Conservation (phyloP, 1,284 basidiomycete species). For the Ganoderma leucocontextum region DNA sequence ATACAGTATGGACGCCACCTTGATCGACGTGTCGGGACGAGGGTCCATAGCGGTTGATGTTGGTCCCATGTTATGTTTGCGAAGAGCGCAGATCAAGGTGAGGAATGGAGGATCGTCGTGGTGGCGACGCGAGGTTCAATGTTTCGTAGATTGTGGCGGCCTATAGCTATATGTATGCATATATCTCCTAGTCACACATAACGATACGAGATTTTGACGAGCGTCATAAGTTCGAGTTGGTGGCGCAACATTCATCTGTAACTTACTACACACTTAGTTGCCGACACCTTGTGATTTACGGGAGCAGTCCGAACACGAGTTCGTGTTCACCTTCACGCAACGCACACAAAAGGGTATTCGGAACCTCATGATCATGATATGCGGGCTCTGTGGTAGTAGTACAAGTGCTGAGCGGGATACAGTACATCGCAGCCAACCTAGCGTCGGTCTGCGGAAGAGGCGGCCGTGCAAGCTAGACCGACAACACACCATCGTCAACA, state of each 20-base stretch:
- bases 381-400: background rate
- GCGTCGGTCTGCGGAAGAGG: background rate
- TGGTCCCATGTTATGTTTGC: background rate
- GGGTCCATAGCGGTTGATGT: background rate
- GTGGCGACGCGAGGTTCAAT: background rate
- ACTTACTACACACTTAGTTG: no score
- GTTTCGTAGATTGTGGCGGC: background rate
- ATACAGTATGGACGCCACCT: background rate
- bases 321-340: background rate
- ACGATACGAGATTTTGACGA: no score
- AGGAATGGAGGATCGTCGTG: background rate
- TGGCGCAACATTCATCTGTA: no score
- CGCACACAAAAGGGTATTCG: background rate
- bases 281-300: no score
- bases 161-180: no score
- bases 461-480: background rate
- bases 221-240: no score
- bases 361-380: background rate
- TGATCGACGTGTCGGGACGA: background rate
- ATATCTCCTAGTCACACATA: background rate
- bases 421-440: conserved; percentile 3
- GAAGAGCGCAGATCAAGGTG: background rate
- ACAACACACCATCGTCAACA: background rate
- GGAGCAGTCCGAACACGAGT: no score
- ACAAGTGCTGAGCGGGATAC: background rate